These are phyloP conservation scores for Coemansia sp. DNA, from an alignment of 192 early-diverging fungal species.

Conservation along the genomic window DNA sequence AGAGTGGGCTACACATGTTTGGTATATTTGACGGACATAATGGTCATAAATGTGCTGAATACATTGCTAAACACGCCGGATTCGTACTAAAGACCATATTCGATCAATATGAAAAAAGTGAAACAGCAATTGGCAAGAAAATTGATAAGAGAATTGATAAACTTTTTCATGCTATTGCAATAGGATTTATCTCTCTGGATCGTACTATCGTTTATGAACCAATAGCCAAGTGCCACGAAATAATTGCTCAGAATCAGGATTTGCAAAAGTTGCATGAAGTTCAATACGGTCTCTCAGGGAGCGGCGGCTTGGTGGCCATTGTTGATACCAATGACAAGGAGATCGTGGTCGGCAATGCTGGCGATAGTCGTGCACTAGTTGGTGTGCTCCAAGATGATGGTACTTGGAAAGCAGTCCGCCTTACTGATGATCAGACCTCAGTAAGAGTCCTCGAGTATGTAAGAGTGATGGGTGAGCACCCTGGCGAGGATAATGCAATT, in stretches of 20 bases:
- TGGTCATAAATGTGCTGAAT: slow-evolving; percentile 39
- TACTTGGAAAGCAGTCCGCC: slow-evolving; percentile 56
- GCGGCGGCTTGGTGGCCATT: slow-evolving; percentile 43
- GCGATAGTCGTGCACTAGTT: slow-evolving; percentile 47
- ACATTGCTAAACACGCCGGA: slow-evolving; percentile 17
- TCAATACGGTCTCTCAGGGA: slow-evolving; percentile 23
- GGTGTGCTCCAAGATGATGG: slow-evolving; percentile 49
- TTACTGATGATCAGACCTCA: slow-evolving; percentile 65
- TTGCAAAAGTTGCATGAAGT: neutral
- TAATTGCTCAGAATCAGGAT: neutral
- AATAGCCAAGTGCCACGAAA: slow-evolving; percentile 27
- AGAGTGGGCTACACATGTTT: slow-evolving; percentile 24
- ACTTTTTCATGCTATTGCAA: slow-evolving; percentile 9
- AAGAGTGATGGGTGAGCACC: slow-evolving; percentile 66
- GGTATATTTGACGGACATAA: slow-evolving; percentile 47
- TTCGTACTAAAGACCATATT: no score
- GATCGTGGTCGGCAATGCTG: slow-evolving; percentile 44
- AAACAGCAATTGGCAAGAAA: no score
- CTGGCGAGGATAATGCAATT: slow-evolving; percentile 68
- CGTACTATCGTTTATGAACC: slow-evolving; percentile 21
- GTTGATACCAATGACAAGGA: slow-evolving; percentile 28
- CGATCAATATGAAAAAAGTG: no score
- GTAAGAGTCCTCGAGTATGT: no score
- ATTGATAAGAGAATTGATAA: no score
- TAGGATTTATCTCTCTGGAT: slow-evolving; percentile 38